Evolutionary conservation across 1,139 yeast species (phyloP), one percentile per base, ranked within the genome.

Genomic region (Blastobotrys illinoisensis): DNA sequence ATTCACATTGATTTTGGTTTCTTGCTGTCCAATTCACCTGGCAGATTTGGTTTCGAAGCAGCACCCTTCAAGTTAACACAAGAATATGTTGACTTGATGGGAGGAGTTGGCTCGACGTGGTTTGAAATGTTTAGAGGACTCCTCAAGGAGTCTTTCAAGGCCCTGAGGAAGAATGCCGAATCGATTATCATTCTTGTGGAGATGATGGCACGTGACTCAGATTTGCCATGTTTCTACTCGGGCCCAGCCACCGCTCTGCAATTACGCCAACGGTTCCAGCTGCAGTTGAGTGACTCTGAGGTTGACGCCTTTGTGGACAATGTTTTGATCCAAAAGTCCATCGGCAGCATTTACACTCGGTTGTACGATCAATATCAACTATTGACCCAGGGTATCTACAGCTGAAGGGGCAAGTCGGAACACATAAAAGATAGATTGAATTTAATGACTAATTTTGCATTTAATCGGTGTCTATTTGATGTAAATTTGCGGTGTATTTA

Each of bases 1-100:
- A 85, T 90, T 50, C 99, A 93, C 68, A 93, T 93, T 62, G 99
- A 93, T 72, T 93, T 93, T 74, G 99, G 99, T 0, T 93, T 90
- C 67, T 72, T 93, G 65, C 74, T 93, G 5, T 88, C 97, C 0
- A 93, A 93, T 65, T 86, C 97, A 0, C 99, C 99, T 0, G 98
- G 98, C 1, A 86, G 96, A 55, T 89, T 93, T 54, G 97, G 97
- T 0, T 90, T 93, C 69, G 99, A 93, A 67, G 95, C 97, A 0
- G 97, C 98, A 0, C 97, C 99, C 1, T 93, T 93, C 76, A 93
- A 93, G 67, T 74, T 93, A 16, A 89, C 98, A 0, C 77, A 78
- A 56, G 99, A 93, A 65, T 93, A 93, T 64, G 81, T 90, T 20
- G 97, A 91, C 46, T 70, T 93, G 3, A 70, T 93, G 63, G 99